Evolutionary conservation across 2,329 filamentous ascomycete species (phyloP), one percentile per base, ranked within the genome.

Genomic region (Ophiostoma quercus): DNA sequence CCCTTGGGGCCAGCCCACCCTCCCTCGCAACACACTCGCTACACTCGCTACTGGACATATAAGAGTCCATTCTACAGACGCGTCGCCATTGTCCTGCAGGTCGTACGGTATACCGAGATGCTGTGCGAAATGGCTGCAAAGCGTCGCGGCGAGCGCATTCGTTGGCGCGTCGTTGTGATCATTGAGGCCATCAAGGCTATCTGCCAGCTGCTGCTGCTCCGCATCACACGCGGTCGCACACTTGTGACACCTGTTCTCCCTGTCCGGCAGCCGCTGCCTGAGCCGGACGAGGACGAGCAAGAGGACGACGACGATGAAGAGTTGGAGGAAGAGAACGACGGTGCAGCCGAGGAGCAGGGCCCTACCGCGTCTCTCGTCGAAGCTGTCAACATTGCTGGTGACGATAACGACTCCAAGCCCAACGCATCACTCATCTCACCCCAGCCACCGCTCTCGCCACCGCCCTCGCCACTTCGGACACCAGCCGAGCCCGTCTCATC

Each of bases 41-140:
- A 91, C 79, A 91, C 88, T 12, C 84, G 85, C 70, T 88, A 87
- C 78, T 91, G 88, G 88, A 83, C 85, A 7, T 79, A 83, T 69
- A 85, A 84, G 74, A 88, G 84, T 75, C 82, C 85, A 4, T 83
- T 92, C 11, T 99, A 99, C 79, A 87, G 90, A 71, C 87, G 91
- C 71, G 87, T 96, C 69, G 94, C 94, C 57, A 85, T 94, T 73
- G 82, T 93, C 4, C 82, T 99, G 67, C 92, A 96, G 77, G 90
- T 96, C 80, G 91, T 97, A 34, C 91, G 95, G 74, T 98, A 98
- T 77, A 97, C 94, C 0, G 92, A 99, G 80, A 83, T 99, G 39
- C 82, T 99, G n/a, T 95, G 94, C 86, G 95, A 99, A 79, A 99
- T 99, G 95, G 87, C 91, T 37, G 94, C 94, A 37, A 96, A 96